Percentiles rank a stretch among this genome's conserved stretches.
Evolutionary conservation across 192 early-diverging fungal species (phyloP).

Genomic region (Dimargaris cristalligena): DNA sequence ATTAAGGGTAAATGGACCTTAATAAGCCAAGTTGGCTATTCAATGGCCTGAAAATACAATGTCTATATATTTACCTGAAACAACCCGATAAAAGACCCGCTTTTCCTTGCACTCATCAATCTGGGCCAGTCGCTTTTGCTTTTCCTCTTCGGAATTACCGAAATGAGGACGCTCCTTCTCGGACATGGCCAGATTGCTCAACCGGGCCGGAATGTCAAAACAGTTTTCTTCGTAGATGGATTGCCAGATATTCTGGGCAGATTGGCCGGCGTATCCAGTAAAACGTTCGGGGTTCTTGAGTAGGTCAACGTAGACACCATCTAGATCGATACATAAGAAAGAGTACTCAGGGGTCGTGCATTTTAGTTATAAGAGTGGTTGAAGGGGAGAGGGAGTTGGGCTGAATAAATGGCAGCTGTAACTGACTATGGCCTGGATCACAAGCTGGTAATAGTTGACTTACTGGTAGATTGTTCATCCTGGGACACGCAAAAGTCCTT

Average conservation of each 20-base stretch:
- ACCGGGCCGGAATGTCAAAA: slow-evolving; percentile 42
- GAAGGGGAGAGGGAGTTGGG: no score
- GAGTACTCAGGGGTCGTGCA: no score
- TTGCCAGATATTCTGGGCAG: slow-evolving; percentile 78
- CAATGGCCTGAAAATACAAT: no score
- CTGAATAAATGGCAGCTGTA: no score
- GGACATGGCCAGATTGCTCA: slow-evolving; percentile 2
- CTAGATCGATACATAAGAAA: slow-evolving; percentile 16
- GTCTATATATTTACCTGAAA: slow-evolving; percentile 39
- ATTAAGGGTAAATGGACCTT: no score
- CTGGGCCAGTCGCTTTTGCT: not conserved
- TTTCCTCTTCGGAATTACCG: not conserved
- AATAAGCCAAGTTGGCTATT: no score
- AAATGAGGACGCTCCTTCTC: slow-evolving; percentile 8
- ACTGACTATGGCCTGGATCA: no score
- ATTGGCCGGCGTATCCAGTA: slow-evolving; percentile 86
- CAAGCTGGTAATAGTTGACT: no score
- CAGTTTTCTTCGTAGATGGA: slow-evolving; percentile 98
- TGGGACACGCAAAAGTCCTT: slow-evolving; percentile 83
- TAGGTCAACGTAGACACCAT: slow-evolving; percentile 79
- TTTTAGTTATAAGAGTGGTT: no score
- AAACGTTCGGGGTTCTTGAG: slow-evolving; percentile 89
- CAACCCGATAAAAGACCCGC: slow-evolving; percentile 57
- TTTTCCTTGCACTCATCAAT: slow-evolving; percentile 60
- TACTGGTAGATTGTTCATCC: slow-evolving; percentile 39